Base-by-base conservation (phyloP, 805 yeast genomes). In the Diddensiella santjacobensis region DNA sequence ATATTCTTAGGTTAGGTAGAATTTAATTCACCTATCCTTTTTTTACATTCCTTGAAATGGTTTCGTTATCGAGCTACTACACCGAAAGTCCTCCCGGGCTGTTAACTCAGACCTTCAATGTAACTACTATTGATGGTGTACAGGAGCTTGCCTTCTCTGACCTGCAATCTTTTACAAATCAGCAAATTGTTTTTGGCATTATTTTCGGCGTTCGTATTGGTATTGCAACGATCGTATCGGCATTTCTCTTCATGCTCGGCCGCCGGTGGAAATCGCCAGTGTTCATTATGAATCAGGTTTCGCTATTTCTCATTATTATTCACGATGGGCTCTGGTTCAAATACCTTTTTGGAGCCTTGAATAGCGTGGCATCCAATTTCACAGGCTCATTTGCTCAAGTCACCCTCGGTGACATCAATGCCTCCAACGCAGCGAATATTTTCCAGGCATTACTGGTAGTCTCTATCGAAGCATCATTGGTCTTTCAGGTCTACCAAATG, bases 401-500 rank as follows among this genome's bases (percentile, higher is more conserved):
- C 4, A 62, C 71, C 17, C 54, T 56, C 4, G 46, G 56, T 10
- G 75, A 77, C 22, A 68, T 72, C 39, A 73, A 70, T 42, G 61
- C 78, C 3, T 73, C 81, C n/a, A 76, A 81, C 6, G 86, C 85
- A 2, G 69, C 87, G 0, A 78, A 80, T 57, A 71, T 80, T 2
- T 65, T 85, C 49, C 81, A 81, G 53, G 71, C 81, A 3, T 51
- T 88, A 10, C 66, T 88, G 39, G 74, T 87, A 17, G 67, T 73
- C 0, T 69, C 78, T 6, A 77, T 90, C 46, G 85, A 87, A 63
- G 53, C 69, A 0, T 82, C 93, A 0, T 66, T 91, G 59, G 72
- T 81, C 1, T 80, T 80, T 60, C 98, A 91, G 67, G 77, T 85
- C 5, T 74, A 71, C 52, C 77, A 84, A 26, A 80, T 93, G 43